These are phyloP conservation scores for Pythium rhizo-oryzae DNA, from an alignment of 352 stramenopile species.

Conservation along the genomic window DNA sequence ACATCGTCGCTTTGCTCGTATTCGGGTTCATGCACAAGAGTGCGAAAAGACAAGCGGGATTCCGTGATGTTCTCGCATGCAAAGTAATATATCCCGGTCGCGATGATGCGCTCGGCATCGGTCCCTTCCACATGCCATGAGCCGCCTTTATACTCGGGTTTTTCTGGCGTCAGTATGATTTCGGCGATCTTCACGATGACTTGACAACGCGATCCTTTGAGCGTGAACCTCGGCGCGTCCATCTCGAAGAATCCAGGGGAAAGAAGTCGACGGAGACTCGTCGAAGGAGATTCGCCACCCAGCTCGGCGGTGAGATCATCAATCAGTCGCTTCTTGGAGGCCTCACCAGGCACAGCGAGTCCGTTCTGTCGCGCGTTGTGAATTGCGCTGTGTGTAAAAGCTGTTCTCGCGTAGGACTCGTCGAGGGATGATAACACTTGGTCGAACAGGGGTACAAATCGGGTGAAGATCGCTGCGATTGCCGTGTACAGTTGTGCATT, in stretches of 20 bases:
- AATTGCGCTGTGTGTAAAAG: neutral
- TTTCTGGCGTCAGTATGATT: slow-evolving; percentile 34
- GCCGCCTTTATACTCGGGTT: slow-evolving; percentile 27
- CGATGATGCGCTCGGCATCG: slow-evolving; percentile 30
- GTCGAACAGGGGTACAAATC: slow-evolving; percentile 37
- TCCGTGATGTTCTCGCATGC: slow-evolving; percentile 32
- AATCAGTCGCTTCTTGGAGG: neutral
- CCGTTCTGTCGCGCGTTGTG: too few species aligned
- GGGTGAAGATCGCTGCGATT: slow-evolving; percentile 24
- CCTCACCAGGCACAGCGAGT: too few species aligned
- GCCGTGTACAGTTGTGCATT: slow-evolving; percentile 21
- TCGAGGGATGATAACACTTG: slow-evolving; percentile 11
- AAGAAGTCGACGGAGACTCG: slow-evolving; percentile 1
- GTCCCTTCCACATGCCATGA: slow-evolving; percentile 35
- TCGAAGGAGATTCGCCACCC: neutral
- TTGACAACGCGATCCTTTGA: slow-evolving; percentile 21
- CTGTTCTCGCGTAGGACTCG: neutral
- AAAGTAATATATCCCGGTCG: slow-evolving; percentile 35
- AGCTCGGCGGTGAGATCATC: neutral
- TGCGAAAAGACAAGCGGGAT: slow-evolving; percentile 29
- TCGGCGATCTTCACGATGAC: slow-evolving; percentile 36
- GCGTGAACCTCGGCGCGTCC: slow-evolving; percentile 4
- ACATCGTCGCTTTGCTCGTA: slow-evolving; percentile 6
- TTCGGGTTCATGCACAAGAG: neutral
- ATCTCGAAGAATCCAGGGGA: neutral